Evolutionary conservation across 148 eudicot species (phyloP), one percentile per base, ranked within the genome.

Genomic region (Fallopia convolvulus): DNA sequence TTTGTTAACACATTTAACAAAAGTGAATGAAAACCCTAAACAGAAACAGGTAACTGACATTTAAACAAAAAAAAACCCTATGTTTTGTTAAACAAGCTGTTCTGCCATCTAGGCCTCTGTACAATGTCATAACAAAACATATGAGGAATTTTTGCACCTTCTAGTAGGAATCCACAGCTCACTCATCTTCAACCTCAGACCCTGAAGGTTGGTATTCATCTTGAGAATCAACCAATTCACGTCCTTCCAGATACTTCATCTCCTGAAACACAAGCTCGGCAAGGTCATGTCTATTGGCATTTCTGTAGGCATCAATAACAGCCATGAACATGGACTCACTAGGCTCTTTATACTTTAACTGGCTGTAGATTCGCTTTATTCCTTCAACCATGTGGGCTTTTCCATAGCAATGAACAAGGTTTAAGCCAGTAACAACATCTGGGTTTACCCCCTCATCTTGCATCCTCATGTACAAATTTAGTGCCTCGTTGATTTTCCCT

Each of bases 371-470:
- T 58, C 97, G 83, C 77, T 90, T 91, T 74, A 93, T 89, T 52
- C 92, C 98, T 82, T 89, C 98, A 17, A 91, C 79, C 93, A 93
- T 93, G 21, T 87, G 88, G 11, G 90, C 91, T 82, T 83, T 85
- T 20, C 97, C 94, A 77, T 93, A 93, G 76, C 98, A 93, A 42
- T 81, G 80, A 18, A 90, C 89, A 50, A 93, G 91, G 84, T 82
- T 71, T 39, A 90, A 87, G 23, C 83, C 86, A 23, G 98, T 93
- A 53, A 91, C 88, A 48, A 81, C 7, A 48, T 88, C 92, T 2
- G 94, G 89, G 74, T 85, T 75, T 56, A 86, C 40, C 33, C 94
- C 97, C 74, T 86, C 89, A 71, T 91, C 97, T 84, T 91, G 94
- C 94, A 93, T 93, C 83, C 81, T 86, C 97, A 88, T 91, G 71